phyloP scores from a whole-genome alignment of 2,329 filamentous ascomycete genomes.

The Aspergillus aculeatus region DNA sequence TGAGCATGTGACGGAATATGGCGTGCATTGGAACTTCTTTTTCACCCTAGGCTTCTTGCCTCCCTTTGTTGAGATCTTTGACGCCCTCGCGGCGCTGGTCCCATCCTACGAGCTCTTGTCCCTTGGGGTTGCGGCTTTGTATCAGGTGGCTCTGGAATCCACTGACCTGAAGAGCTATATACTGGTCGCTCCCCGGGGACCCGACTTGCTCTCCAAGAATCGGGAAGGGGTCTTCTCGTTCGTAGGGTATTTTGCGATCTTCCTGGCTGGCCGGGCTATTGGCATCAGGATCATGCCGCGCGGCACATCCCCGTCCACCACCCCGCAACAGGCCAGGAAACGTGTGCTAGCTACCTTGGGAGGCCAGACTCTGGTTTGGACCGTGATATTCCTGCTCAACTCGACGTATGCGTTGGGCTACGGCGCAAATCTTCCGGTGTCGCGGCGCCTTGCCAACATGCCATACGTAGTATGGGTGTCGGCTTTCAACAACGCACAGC shows the following conservation, averaged over 20 bases:
- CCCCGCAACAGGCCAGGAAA: slow-evolving; percentile 47
- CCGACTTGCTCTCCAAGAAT: slow-evolving; percentile 80
- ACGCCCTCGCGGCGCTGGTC: slow-evolving; percentile 66
- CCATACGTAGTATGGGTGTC: slow-evolving; percentile 91
- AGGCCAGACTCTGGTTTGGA: slow-evolving; percentile 67
- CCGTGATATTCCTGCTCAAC: slow-evolving; percentile 64
- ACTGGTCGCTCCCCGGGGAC: slow-evolving; percentile 71
- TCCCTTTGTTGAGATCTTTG: slow-evolving; percentile 82
- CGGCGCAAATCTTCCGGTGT: slow-evolving; percentile 65
- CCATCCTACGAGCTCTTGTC: slow-evolving; percentile 77
- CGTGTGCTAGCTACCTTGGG: slow-evolving; percentile 64
- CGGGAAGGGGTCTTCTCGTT: slow-evolving; percentile 96
- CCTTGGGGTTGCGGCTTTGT: slow-evolving; percentile 64
- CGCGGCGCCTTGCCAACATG: slow-evolving; percentile 85
- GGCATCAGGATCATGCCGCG: slow-evolving; percentile 76
- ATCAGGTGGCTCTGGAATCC: slow-evolving; percentile 73
- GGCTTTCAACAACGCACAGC: slow-evolving; percentile 84
- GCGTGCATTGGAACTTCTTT: slow-evolving; percentile 99
- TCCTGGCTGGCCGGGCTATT: slow-evolving; percentile 80
- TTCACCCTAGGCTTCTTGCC: slow-evolving; percentile 89
- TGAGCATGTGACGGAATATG: slow-evolving; percentile 96
- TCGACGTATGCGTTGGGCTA: slow-evolving; percentile 70
- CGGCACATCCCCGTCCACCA: slow-evolving; percentile 49
- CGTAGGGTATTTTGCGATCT: slow-evolving; percentile 89
- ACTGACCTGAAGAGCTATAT: slow-evolving; percentile 81